phyloP scores from a whole-genome alignment of 306 rosid genomes.

The Malus domestica region ASM211411v1 NC_041804.1:1449001-1449500 shows the following conservation, averaged over 20 bases:
- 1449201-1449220: background rate
- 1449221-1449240: background rate
- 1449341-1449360: background rate
- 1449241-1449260: background rate
- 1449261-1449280: too few species aligned
- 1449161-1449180: background rate
- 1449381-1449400: background rate
- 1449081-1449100: background rate
- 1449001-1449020: background rate
- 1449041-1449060: background rate
- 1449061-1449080: background rate
- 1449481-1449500: background rate
- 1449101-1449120: background rate
- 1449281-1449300: background rate
- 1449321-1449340: background rate
- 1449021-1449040: background rate
- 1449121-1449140: background rate
- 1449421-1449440: background rate
- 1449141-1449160: background rate
- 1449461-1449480: background rate
- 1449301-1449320: too few species aligned
- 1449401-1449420: background rate
- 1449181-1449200: too few species aligned
- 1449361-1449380: background rate
- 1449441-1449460: background rate